Percentiles rank a stretch among this genome's conserved stretches.
phyloP scores from a whole-genome alignment of 352 stramenopile genomes.

The Phytopythium chamaehyphon region DNA sequence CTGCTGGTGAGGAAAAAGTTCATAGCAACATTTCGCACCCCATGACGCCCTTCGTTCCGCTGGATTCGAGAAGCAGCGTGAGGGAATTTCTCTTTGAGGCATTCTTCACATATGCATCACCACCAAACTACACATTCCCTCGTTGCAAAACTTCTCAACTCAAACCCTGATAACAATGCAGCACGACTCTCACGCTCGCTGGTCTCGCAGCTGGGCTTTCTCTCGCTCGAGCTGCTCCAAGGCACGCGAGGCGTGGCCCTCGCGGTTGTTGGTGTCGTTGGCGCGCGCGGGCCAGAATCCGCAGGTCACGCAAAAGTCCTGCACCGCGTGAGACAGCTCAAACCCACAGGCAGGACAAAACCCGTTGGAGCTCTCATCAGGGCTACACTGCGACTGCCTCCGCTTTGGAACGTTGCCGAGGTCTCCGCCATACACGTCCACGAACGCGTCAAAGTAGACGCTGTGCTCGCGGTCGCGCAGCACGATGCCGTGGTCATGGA shows the following conservation, averaged over 20 bases:
- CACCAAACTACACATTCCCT: too few relatives aligned
- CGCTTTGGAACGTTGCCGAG: constrained; percentile 38
- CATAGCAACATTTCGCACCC: too few relatives aligned
- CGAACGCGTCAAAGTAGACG: constrained; percentile 64
- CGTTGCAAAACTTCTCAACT: too few relatives aligned
- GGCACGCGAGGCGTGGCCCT: constrained; percentile 45
- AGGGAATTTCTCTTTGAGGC: too few relatives aligned
- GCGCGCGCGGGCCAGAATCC: constrained; percentile 57
- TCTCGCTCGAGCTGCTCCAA: constrained; percentile 32
- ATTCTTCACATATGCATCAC: too few relatives aligned
- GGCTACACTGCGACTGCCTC: constrained; percentile 6
- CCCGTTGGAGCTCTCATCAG: constrained; percentile 25
- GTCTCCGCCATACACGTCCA: constrained; percentile 43
- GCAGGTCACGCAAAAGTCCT: constrained; percentile 61
- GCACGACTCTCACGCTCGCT: background rate
- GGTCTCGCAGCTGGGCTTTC: constrained; percentile 9
- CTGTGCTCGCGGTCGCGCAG: constrained; percentile 66
- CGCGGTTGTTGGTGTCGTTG: constrained; percentile 47
- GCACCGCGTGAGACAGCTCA: constrained; percentile 30
- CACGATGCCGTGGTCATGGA: constrained; percentile 38
- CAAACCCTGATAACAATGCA: too few relatives aligned
- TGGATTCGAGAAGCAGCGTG: too few relatives aligned
- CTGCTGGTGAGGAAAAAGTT: too few relatives aligned
- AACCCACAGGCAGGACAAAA: constrained; percentile 48
- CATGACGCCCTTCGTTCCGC: too few relatives aligned